phyloP scores from a whole-genome alignment of 768 basidiomycete genomes.

The Leucogyrophana mollusca region DNA sequence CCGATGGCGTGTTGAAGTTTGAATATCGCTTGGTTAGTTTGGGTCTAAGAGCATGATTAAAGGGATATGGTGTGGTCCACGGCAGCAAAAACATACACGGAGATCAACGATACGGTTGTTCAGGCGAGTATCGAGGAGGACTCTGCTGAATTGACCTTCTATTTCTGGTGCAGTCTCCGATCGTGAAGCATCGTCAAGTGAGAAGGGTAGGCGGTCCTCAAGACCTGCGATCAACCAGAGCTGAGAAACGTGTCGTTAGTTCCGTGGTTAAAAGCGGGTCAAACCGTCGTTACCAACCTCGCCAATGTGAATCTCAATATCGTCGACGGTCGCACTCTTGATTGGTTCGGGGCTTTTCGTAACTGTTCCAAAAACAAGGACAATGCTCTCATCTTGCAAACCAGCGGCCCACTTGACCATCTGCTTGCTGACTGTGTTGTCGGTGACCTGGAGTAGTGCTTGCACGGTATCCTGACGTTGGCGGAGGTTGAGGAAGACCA shows the following conservation, averaged over 20 bases:
- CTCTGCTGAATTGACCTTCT: conserved; percentile 68
- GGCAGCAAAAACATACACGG: conserved; percentile 61
- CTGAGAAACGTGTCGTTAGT: conserved; percentile 39
- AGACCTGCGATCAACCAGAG: conserved; percentile 79
- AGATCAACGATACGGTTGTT: conserved; percentile 95
- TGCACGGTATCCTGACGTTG: conserved; percentile 88
- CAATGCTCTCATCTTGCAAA: conserved; percentile 84
- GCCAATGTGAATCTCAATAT: conserved; percentile 82
- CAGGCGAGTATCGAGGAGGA: conserved; percentile 89
- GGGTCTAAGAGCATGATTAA: conserved; percentile 53
- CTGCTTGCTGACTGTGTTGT: conserved; percentile 86
- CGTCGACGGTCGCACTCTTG: conserved; percentile 85
- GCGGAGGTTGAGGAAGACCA: conserved; percentile 91
- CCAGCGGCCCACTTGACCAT: conserved; percentile 93
- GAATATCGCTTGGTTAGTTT: conserved; percentile 96
- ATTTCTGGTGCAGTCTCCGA: conserved; percentile 71
- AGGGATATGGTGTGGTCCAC: background rate
- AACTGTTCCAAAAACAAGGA: conserved; percentile 84
- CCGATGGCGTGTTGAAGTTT: conserved; percentile 87
- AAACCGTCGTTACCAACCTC: conserved; percentile 50
- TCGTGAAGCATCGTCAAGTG: conserved; percentile 88
- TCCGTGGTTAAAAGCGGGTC: background rate
- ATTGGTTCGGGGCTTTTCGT: conserved; percentile 79
- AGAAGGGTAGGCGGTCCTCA: conserved; percentile 83
- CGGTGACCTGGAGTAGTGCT: conserved; percentile 70